These are phyloP conservation scores for Rosa persica DNA, from an alignment of 306 rosid genomes.

Conservation along the genomic window DNA sequence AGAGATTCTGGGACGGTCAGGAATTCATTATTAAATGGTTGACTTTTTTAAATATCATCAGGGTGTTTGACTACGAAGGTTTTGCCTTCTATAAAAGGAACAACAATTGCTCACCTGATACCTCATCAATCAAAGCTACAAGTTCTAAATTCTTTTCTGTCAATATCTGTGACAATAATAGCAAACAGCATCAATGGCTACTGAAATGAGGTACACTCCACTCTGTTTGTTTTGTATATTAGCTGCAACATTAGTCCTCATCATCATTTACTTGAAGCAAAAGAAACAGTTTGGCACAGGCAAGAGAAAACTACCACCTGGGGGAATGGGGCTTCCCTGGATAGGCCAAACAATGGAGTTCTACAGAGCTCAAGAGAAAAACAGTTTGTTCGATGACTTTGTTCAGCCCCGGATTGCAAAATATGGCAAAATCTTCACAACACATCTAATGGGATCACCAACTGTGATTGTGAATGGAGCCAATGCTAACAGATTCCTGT, in stretches of 20 bases:
- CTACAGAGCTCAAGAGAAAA: slow-evolving; percentile 62
- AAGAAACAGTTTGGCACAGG: slow-evolving; percentile 27
- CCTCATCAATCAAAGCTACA: neutral
- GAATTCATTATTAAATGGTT: slow-evolving; percentile 31
- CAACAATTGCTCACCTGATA: slow-evolving; percentile 10
- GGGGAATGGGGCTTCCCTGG: slow-evolving; percentile 73
- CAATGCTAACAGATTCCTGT: slow-evolving; percentile 60
- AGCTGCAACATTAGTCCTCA: slow-evolving; percentile 5
- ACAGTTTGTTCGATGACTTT: slow-evolving; percentile 60
- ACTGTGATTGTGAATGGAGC: slow-evolving; percentile 79
- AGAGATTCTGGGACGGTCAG: slow-evolving; percentile 14
- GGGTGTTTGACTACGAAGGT: slow-evolving; percentile 21
- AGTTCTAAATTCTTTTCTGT: neutral
- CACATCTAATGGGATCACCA: slow-evolving; percentile 80
- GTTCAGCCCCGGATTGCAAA: slow-evolving; percentile 49
- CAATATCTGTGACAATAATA: slow-evolving; percentile 2
- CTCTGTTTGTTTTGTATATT: slow-evolving; percentile 34
- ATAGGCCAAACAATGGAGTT: slow-evolving; percentile 82
- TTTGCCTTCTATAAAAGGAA: slow-evolving; percentile 13
- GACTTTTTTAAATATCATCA: slow-evolving; percentile 26
- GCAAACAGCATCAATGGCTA: slow-evolving; percentile 32
- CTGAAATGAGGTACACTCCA: slow-evolving; percentile 19
- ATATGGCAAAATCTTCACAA: slow-evolving; percentile 67
- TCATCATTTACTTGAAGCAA: slow-evolving; percentile 33
- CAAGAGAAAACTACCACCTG: slow-evolving; percentile 58